Base-by-base conservation (phyloP, 371 early-diverging fungal genomes). In the Lichtheimia ramosa region DNA sequence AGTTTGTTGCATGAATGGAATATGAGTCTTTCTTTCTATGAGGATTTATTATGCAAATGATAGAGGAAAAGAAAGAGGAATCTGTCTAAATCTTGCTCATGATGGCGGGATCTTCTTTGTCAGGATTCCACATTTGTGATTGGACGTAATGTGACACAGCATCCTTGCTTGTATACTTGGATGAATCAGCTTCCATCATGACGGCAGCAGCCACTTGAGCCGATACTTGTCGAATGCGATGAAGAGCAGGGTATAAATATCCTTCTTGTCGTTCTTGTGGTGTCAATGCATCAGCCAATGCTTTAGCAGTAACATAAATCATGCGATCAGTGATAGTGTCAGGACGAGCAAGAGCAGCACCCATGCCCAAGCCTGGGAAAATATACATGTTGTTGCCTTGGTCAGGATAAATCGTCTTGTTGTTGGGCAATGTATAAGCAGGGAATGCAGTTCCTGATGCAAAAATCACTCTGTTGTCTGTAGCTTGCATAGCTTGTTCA, bases 381-480 rank as follows among this genome's bases (percentile, higher is more conserved):
- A 91, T 86, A 66, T 89, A 92, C 91, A 92, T 92, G 80, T 95
- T 95, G 81, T 94, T 95, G 53, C 94, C 96, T 81, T 96, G 95
- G 16, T 28, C 62, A 16, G 62, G 52, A 3, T 25, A 14, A 6
- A 51, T 16, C 0, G 51, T 51, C 58, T 58, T 58, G 25, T 20
- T 43, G 46, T 41, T 14, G 14, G 89, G 87, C 24, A 86, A 73
- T 0, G 77, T 83, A 70, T 88, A 90, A 16, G 77, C 61, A 39
- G 95, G 96, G 83, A 96, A 96, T 14, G 92, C 93, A 5, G 97
- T 95, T 50, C 97, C 97, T 4, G 94, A 93, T n/a, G 95, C 95
- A 83, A 96, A 96, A 56, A 96, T 85, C n/a, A 93, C 95, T 27
- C 83, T 74, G 69, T 92, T 88, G 53, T 92, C 69, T 8, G 96